Evolutionary conservation across 192 early-diverging fungal species (phyloP).

Genomic region (Lobulomyces angularis): DNA sequence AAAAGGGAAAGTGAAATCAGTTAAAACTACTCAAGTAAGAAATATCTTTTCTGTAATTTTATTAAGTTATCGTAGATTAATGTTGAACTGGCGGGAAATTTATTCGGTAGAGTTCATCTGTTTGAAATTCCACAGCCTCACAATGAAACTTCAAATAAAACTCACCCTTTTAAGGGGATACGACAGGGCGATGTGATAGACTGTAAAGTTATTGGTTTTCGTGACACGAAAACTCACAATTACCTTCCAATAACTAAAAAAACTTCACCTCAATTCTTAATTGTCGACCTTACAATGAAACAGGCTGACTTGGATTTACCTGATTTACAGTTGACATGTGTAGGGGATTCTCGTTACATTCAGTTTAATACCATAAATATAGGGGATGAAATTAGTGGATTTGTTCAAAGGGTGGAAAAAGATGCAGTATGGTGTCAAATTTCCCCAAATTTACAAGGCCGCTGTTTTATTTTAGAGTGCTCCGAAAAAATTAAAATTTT

Average conservation of each 20-base stretch:
- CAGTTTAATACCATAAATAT: conserved; percentile 13
- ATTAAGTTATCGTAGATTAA: conserved; percentile 46
- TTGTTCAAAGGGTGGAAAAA: conserved; percentile 19
- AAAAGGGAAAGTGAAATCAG: conserved; percentile 16
- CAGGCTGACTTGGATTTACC: conserved; percentile 29
- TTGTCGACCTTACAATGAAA: conserved; percentile 47
- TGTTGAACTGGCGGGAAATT: conserved; percentile 50
- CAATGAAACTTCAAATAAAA: conserved; percentile 8
- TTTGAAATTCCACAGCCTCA: conserved; percentile 40
- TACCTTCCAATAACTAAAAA: conserved; percentile 54
- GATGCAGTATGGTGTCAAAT: conserved; percentile 28
- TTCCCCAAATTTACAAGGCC: conserved; percentile 17
- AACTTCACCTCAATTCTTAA: conserved; percentile 24
- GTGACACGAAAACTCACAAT: conserved; percentile 46
- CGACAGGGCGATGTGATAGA: conserved; percentile 26
- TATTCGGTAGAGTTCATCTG: conserved; percentile 63
- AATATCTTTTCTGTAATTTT: too few relatives aligned
- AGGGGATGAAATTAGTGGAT: conserved; percentile 22
- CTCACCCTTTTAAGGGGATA: conserved; percentile 19
- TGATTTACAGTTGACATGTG: conserved; percentile 2
- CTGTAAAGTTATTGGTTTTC: conserved; percentile 57
- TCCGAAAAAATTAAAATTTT: conserved; percentile 16
- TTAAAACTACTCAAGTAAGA: conserved; percentile 24
- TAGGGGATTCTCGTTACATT: neutral
- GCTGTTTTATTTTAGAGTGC: conserved; percentile 15